Evolutionary conservation across 768 basidiomycete genomes (phyloP), one percentile per base, ranked within the genome.

Genomic region (Hemileccinum impolitum): DNA sequence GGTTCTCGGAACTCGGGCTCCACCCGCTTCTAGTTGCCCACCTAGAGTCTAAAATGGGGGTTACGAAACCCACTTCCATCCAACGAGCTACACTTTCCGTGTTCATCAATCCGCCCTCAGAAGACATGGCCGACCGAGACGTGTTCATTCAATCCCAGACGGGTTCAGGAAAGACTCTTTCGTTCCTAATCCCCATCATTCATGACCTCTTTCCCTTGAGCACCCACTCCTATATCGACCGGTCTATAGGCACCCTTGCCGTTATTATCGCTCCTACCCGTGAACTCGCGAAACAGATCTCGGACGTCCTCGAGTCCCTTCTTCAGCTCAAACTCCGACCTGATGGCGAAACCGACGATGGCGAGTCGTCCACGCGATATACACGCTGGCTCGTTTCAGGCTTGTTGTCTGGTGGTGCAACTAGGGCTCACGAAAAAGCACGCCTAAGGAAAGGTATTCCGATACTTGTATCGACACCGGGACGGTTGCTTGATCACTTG

Each of bases 131-230:
- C 41, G 71, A 72, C 42, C 75, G 87, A 51, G 93, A 95, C 67
- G 80, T 89, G 13, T 94, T 96, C 67, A 90, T 97, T 48, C 94
- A 96, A 67, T 90, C 93, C 12, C 94, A 97, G 65, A 97, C 95
- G 9, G 95, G 95, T 47, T 97, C 94, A 0, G 95, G 95, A 62
- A 98, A 97, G 71, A 97, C 94, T 0, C 72, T 97, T 19, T 81
- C 94, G 3, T 98, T 90, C 72, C 80, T 98, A 19, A 81, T 98
- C 11, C 95, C 95, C 23, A 92, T 98, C 66, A 80, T 98, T 38
- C 91, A 97, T 54, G 93, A 95, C 66, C 85, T 98, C 45, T 79
- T 98, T 31, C 91, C 93, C 1, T 76, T 97, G 43, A 88, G 90
- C 48, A 81, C 84, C 12, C 77, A 84, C n/a, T 94, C 92, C 4